Percentiles rank a stretch among this genome's conserved stretches.
Evolutionary conservation across 495 filamentous ascomycete species (phyloP).

Genomic region (Cladorrhinum samala): DNA sequence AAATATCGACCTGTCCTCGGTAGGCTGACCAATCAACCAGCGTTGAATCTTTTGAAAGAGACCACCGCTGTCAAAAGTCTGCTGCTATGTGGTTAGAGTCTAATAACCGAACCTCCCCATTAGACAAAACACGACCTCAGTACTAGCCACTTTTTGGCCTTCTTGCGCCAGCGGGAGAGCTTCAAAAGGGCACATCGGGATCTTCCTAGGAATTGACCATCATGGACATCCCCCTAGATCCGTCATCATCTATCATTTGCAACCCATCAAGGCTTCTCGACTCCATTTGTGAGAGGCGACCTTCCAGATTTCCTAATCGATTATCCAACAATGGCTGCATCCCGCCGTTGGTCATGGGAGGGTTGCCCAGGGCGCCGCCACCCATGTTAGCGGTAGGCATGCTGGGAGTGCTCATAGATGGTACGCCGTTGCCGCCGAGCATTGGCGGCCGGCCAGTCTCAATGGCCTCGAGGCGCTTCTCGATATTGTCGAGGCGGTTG

Average conservation of each 20-base stretch:
- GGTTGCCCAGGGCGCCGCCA: constrained; percentile 22
- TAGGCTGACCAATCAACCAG: no score
- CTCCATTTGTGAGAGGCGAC: constrained; percentile 36
- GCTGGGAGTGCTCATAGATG: constrained; percentile 22
- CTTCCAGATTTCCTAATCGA: constrained; percentile 35
- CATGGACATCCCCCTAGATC: constrained; percentile 22
- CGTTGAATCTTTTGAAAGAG: no score
- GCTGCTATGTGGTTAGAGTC: no score
- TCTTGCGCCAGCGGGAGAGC: no score
- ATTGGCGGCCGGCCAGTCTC: constrained; percentile 15
- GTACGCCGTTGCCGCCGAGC: constrained; percentile 23
- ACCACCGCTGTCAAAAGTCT: no score
- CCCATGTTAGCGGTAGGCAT: constrained; percentile 33
- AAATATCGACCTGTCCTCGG: background rate
- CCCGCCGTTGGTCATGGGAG: constrained; percentile 21
- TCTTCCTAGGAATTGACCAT: constrained; percentile 24
- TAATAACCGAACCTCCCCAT: no score
- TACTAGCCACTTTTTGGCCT: no score
- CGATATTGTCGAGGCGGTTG: constrained; percentile 38
- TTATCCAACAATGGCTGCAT: constrained; percentile 31
- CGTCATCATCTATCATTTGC: constrained; percentile 43
- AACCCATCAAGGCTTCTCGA: constrained; percentile 36
- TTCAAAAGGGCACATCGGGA: no score
- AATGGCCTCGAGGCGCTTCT: constrained; percentile 29
- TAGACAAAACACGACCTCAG: no score